These are phyloP conservation scores for Fagus sylvatica DNA, from an alignment of 306 rosid genomes.

Conservation along the genomic window DNA sequence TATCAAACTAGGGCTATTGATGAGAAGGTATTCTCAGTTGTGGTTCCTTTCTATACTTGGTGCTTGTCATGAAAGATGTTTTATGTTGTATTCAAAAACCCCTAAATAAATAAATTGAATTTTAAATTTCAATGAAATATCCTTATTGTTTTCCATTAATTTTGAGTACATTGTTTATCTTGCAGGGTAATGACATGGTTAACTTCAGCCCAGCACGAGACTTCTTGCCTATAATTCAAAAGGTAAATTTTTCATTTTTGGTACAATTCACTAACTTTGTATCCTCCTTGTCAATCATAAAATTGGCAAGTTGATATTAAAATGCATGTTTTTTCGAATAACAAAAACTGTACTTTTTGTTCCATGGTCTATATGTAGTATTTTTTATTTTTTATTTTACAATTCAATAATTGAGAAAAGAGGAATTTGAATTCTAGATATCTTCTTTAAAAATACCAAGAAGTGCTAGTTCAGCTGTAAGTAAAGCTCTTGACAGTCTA, in stretches of 20 bases:
- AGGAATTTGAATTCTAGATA: too few relatives aligned
- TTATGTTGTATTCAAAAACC: not conserved
- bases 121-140: conserved; percentile 5
- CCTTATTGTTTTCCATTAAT: not conserved
- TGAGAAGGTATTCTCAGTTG: conserved; percentile 43
- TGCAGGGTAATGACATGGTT: conserved; percentile 51
- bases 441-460: too few relatives aligned
- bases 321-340: too few relatives aligned
- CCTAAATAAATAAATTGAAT: not conserved
- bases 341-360: too few relatives aligned
- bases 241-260: conserved; percentile 23
- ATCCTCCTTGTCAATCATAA: too few relatives aligned
- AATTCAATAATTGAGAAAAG: too few relatives aligned
- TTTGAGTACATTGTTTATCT: not conserved
- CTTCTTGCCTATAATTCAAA: conserved; percentile 40
- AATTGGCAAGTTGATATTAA: too few relatives aligned
- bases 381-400: too few relatives aligned
- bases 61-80: not conserved
- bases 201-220: conserved; percentile 53
- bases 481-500: not conserved
- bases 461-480: too few relatives aligned
- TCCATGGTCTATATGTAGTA: not conserved
- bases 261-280: not conserved
- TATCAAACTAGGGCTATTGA: conserved; percentile 37
- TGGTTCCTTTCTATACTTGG: not conserved